A percentile compares a stretch with the other conserved stretches of the same genome.
Conservation (phyloP, 176 grass and related monocot genomes). For the Cenchrus americanus region DNA sequence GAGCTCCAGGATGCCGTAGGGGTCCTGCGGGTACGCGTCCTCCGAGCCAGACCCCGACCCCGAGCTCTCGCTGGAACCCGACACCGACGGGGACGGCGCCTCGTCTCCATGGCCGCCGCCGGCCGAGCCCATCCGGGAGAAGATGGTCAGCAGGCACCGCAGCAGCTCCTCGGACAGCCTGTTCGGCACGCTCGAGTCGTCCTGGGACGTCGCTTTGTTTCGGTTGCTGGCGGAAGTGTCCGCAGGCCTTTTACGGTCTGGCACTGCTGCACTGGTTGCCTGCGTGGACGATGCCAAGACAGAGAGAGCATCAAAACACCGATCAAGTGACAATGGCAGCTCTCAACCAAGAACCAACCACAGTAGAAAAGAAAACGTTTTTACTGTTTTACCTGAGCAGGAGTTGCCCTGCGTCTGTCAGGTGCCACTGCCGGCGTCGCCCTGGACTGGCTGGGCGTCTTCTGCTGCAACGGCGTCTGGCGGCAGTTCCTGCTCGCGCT, state of each 20-base stretch:
- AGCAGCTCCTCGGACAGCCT: slow-evolving; percentile 87
- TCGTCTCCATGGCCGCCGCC: slow-evolving; percentile 30
- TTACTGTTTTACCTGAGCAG: slow-evolving; percentile 45
- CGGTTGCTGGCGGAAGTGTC: slow-evolving; percentile 44
- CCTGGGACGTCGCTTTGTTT: slow-evolving; percentile 35
- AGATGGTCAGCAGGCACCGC: slow-evolving; percentile 79
- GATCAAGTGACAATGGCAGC: not conserved
- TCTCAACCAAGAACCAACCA: too few species aligned
- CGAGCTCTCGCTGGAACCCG: slow-evolving; percentile 55
- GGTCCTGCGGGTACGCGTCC: slow-evolving; percentile 65
- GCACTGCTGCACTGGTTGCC: slow-evolving; percentile 35
- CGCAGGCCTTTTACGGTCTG: slow-evolving; percentile 46
- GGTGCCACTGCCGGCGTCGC: not conserved
- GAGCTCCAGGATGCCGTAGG: slow-evolving; percentile 78
- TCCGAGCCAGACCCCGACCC: slow-evolving; percentile 34
- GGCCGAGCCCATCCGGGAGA: slow-evolving; percentile 55
- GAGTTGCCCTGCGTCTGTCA: slow-evolving; percentile 53
- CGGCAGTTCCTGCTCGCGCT: slow-evolving; percentile 48
- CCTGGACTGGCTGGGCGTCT: slow-evolving; percentile 53
- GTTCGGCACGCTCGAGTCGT: slow-evolving; percentile 62
- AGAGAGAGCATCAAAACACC: not conserved
- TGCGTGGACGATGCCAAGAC: slow-evolving; percentile 30
- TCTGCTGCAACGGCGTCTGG: slow-evolving; percentile 54
- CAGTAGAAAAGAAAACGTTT: not conserved
- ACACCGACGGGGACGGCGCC: slow-evolving; percentile 62